Conservation (phyloP, 768 basidiomycete genomes). For the Phlegmacium glaucopus region DNA sequence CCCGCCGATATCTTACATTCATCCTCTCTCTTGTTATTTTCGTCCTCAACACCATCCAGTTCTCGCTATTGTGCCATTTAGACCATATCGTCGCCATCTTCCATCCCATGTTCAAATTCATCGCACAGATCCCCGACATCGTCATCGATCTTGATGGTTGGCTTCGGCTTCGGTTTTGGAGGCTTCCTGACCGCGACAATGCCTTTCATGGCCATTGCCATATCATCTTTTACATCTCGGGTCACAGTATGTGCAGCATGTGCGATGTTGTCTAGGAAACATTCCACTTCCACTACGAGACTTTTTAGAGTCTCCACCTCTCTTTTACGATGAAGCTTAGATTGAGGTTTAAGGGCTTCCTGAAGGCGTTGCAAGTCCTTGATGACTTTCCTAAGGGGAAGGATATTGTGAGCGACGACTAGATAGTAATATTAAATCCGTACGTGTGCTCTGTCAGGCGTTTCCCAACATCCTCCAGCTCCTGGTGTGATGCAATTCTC, state of each 20-base stretch:
- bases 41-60: no score
- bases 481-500: slow-evolving; percentile 11
- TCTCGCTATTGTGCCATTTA: no score
- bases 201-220: slow-evolving; percentile 14
- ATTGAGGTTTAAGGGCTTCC: slow-evolving; percentile 13
- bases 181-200: slow-evolving; percentile 12
- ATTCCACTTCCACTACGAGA: slow-evolving; percentile 13
- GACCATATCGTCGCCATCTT: not conserved
- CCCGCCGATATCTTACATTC: no score
- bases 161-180: slow-evolving; percentile 12
- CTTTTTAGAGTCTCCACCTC: slow-evolving; percentile 16
- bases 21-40: no score
- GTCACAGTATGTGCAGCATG: slow-evolving; percentile 9
- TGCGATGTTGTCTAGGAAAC: slow-evolving; percentile 10
- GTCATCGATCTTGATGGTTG: slow-evolving; percentile 11
- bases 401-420: not conserved
- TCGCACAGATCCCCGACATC: not conserved
- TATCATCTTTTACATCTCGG: slow-evolving; percentile 13
- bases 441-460: slow-evolving; percentile 18
- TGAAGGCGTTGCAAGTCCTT: slow-evolving; percentile 11
- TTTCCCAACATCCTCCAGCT: slow-evolving; percentile 18
- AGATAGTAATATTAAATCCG: not conserved
- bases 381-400: slow-evolving; percentile 13
- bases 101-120: not conserved
- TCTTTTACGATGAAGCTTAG: slow-evolving; percentile 15